phyloP scores from a whole-genome alignment of 1,284 basidiomycete species.

The Microbotryum scabiosae region DNA sequence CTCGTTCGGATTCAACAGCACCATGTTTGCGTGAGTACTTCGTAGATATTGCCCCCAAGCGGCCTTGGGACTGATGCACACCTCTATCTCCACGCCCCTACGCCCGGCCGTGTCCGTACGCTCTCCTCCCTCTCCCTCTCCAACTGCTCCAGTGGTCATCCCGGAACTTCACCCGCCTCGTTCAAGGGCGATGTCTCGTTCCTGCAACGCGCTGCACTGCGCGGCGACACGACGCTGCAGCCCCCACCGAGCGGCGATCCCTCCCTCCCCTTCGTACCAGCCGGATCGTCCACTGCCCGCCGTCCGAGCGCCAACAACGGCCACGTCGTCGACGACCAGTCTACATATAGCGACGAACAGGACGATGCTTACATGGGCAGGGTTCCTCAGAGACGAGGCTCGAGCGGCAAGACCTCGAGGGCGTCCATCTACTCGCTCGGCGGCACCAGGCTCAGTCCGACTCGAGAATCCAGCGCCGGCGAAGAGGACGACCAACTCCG shows the following conservation, averaged over 20 bases:
- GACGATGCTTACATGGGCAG: too few relatives aligned
- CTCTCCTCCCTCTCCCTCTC: too few relatives aligned
- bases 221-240: slow-evolving; percentile 9
- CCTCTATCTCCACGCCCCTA: too few relatives aligned
- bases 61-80: too few relatives aligned
- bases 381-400: too few relatives aligned
- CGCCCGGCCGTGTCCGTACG: too few relatives aligned
- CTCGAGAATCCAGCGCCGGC: slow-evolving; percentile 9
- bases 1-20: too few relatives aligned
- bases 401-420: neutral
- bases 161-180: slow-evolving; percentile 19
- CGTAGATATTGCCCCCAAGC: too few relatives aligned
- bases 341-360: neutral
- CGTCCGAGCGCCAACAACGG: too few relatives aligned
- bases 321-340: too few relatives aligned
- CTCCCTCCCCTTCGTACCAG: neutral
- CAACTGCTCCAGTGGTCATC: neutral
- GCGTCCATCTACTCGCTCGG: slow-evolving; percentile 14
- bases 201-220: slow-evolving; percentile 17
- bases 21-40: too few relatives aligned
- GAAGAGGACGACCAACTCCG: slow-evolving; percentile 4
- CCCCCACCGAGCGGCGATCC: neutral
- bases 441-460: slow-evolving; percentile 18
- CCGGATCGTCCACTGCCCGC: too few relatives aligned
- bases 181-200: slow-evolving; percentile 25